Conservation (phyloP, 495 filamentous ascomycete genomes). For the Annulohypoxylon moriforme region DNA sequence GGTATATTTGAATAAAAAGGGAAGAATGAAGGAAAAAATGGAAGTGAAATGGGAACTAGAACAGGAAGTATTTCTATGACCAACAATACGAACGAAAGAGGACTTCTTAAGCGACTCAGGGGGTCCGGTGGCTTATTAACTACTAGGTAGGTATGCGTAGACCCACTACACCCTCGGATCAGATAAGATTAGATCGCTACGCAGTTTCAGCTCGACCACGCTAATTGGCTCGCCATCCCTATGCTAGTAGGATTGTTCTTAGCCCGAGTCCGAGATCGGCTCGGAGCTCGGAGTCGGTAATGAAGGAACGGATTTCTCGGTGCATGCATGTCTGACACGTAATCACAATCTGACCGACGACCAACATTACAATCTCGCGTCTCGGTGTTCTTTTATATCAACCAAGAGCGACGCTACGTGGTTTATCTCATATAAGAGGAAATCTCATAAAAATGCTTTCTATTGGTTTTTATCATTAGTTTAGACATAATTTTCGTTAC, state of each 20-base stretch:
- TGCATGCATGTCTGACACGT: not conserved
- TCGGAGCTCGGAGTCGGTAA: conserved; percentile 40
- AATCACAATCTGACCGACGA: not conserved
- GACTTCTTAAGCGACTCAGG: conserved; percentile 6
- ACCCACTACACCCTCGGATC: conserved; percentile 34
- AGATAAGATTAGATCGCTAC: conserved; percentile 50
- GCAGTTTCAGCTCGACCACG: conserved; percentile 16
- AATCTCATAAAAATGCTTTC: too few relatives aligned
- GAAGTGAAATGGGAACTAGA: not conserved
- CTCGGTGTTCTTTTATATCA: not conserved
- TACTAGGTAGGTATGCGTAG: too few relatives aligned
- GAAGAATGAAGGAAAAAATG: conserved; percentile 1
- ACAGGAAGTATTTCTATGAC: not conserved
- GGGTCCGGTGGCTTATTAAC: not conserved
- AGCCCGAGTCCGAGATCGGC: conserved; percentile 41
- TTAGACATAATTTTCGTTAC: too few relatives aligned
- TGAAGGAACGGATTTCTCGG: conserved; percentile 26
- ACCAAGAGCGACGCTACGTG: too few relatives aligned
- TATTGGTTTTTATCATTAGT: too few relatives aligned
- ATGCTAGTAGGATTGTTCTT: conserved; percentile 1
- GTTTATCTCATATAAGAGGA: too few relatives aligned
- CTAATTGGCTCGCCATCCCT: conserved; percentile 15
- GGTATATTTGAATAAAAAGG: not conserved
- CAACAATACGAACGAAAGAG: not conserved
- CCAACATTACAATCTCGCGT: not conserved